A percentile compares a stretch with the other conserved stretches of the same genome.
These are phyloP conservation scores for Alternaria metachromatica DNA, from an alignment of 2,329 filamentous ascomycete genomes.

Conservation along the genomic window DNA sequence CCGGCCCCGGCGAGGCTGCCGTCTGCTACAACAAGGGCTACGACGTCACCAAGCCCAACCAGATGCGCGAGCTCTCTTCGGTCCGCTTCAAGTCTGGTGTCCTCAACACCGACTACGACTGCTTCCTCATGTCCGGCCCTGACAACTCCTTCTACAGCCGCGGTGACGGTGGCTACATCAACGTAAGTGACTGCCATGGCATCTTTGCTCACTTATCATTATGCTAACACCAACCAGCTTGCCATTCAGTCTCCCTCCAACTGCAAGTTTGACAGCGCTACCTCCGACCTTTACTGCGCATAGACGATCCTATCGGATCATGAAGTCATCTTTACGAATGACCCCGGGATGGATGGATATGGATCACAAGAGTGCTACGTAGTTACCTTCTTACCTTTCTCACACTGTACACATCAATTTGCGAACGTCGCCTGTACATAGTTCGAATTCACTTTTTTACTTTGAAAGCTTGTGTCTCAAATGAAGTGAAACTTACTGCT, in stretches of 20 bases:
- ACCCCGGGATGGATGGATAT: background rate
- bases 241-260: background rate
- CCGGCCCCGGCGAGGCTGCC: background rate
- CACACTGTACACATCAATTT: background rate
- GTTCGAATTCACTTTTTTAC: background rate
- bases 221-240: background rate
- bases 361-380: background rate
- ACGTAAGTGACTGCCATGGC: background rate
- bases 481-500: no score
- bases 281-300: background rate
- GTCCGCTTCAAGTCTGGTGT: background rate
- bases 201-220: background rate
- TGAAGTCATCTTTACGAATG: background rate
- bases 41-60: background rate
- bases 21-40: constrained; percentile 2
- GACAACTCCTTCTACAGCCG: background rate
- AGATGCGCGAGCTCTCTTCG: background rate
- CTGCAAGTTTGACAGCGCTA: background rate
- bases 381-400: background rate
- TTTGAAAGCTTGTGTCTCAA: background rate
- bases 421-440: background rate
- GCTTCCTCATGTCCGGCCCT: background rate
- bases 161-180: constrained; percentile 1
- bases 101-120: background rate
- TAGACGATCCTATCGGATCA: background rate